A percentile compares a stretch with the other conserved stretches of the same genome.
phyloP scores from a whole-genome alignment of 441 rosid genomes.

The Arabidopsis hybrid region DNA sequence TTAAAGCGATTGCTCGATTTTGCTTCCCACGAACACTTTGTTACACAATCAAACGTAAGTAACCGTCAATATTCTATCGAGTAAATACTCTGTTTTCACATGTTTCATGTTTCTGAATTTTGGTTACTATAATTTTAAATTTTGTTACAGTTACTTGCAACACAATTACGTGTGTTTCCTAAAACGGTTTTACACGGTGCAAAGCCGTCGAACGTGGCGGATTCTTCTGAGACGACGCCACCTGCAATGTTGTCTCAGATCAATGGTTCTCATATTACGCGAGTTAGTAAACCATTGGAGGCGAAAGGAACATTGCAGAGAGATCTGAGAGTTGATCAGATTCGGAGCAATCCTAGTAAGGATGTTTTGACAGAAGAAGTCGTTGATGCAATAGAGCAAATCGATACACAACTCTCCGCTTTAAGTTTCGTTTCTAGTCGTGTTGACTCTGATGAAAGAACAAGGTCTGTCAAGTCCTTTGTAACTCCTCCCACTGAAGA shows the following conservation, averaged over 20 bases:
- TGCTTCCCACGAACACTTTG: constrained; percentile 43
- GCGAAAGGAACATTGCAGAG: neutral
- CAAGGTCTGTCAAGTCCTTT: constrained; percentile 7
- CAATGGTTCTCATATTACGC: neutral
- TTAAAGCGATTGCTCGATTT: constrained; percentile 53
- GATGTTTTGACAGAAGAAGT: constrained; percentile 40
- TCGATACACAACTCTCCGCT: constrained; percentile 53
- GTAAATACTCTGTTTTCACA: neutral
- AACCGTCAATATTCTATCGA: neutral
- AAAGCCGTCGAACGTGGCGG: neutral
- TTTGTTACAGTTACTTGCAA: constrained; percentile 47
- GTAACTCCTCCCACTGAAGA: constrained; percentile 2
- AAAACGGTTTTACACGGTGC: neutral
- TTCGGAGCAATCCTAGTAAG: constrained; percentile 24
- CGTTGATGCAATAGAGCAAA: constrained; percentile 44
- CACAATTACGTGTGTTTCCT: constrained; percentile 32
- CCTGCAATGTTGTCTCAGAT: neutral
- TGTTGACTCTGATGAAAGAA: constrained; percentile 13
- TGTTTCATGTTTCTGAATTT: neutral
- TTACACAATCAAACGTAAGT: constrained; percentile 41
- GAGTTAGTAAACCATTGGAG: neutral
- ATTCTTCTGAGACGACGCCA: neutral
- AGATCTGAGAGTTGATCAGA: neutral
- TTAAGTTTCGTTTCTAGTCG: constrained; percentile 45
- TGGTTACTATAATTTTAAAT: neutral